A percentile compares a stretch with the other conserved stretches of the same genome.
Conservation (phyloP, 306 rosid species). For the Malus sylvestris region DNA sequence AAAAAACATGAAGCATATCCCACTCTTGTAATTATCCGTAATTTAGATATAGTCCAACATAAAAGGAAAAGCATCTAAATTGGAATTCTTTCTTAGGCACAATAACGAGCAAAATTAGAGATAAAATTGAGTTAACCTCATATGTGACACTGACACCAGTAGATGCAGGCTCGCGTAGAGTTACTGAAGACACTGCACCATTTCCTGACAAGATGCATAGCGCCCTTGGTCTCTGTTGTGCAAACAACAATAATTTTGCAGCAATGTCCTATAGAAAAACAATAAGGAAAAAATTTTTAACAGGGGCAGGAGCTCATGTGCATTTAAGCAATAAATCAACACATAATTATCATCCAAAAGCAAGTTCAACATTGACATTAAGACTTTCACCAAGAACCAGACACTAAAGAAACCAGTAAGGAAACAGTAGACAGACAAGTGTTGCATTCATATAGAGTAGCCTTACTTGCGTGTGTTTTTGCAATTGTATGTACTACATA, state of each 20-base stretch:
- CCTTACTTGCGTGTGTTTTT: not conserved
- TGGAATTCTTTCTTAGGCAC: not conserved
- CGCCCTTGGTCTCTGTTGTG: slow-evolving; percentile 91
- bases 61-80: not conserved
- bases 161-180: slow-evolving; percentile 88
- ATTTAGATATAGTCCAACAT: not conserved
- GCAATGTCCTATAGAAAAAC: slow-evolving; percentile 71
- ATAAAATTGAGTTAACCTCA: slow-evolving; percentile 46
- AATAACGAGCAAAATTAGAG: not conserved
- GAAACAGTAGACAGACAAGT: not conserved
- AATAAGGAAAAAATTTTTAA: not conserved
- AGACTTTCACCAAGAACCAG: not conserved
- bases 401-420: not conserved
- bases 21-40: not conserved
- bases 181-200: slow-evolving; percentile 69
- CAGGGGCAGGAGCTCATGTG: not conserved
- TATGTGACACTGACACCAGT: slow-evolving; percentile 51
- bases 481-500: not conserved
- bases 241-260: slow-evolving; percentile 57
- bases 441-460: not conserved
- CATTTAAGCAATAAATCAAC: not conserved
- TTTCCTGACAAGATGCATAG: slow-evolving; percentile 78
- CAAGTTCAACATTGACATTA: not conserved
- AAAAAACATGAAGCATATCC: not conserved
- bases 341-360: not conserved